Conservation (phyloP, 2,329 filamentous ascomycete species). For the Canariomyces notabilis region DNA sequence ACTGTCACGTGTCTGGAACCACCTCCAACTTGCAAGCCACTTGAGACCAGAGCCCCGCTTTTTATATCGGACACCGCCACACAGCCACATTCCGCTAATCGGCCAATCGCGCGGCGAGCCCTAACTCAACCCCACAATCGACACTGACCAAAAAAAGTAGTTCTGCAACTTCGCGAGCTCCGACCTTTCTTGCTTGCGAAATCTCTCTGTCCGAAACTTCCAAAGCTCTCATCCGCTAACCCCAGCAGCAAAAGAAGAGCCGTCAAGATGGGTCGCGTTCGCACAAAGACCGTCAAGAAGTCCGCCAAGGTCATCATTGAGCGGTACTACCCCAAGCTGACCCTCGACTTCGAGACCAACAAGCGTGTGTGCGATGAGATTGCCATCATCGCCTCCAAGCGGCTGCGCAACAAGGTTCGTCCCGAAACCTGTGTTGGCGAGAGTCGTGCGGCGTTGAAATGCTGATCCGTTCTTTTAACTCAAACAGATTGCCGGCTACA, state of each 20-base stretch:
- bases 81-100: neutral
- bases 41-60: neutral
- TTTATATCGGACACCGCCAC: too few relatives aligned
- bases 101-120: conserved; percentile 22
- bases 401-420: conserved; percentile 94
- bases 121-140: conserved; percentile 24
- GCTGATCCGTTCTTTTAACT: neutral
- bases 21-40: neutral
- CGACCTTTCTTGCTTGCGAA: conserved; percentile 14
- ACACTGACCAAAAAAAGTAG: conserved; percentile 18
- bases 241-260: conserved; percentile 40
- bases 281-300: conserved; percentile 67
- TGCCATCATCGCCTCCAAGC: conserved; percentile 98
- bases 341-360: conserved; percentile 98
- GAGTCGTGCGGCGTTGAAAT: neutral
- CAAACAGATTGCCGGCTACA: conserved; percentile 88
- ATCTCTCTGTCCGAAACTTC: conserved; percentile 18
- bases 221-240: conserved; percentile 15
- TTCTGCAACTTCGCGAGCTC: conserved; percentile 2
- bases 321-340: conserved; percentile 91
- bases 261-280: conserved; percentile 66
- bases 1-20: too few relatives aligned
- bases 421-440: neutral
- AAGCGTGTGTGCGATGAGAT: conserved; percentile 98
- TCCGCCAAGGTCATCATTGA: conserved; percentile 99